These are phyloP conservation scores for Blastobotrys muscicola DNA, from an alignment of 805 yeast genomes.

Conservation along the genomic window DNA sequence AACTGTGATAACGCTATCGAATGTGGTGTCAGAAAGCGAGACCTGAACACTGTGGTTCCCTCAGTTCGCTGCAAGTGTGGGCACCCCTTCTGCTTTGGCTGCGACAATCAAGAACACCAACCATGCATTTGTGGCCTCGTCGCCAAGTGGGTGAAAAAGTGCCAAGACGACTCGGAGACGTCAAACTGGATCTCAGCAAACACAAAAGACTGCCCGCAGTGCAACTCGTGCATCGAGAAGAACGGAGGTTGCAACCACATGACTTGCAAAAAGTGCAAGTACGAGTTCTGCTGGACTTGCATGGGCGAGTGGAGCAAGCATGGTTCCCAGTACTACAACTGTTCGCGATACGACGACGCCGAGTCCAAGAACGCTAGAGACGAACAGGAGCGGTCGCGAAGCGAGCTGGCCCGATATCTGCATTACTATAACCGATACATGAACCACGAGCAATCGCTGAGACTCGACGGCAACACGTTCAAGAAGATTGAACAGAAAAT, in stretches of 20 bases:
- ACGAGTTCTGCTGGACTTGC: slow-evolving; percentile 91
- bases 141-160: slow-evolving; percentile 63
- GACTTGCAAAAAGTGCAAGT: slow-evolving; percentile 68
- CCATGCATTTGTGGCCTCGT: slow-evolving; percentile 77
- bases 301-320: slow-evolving; percentile 66
- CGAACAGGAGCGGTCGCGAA: slow-evolving; percentile 35
- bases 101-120: slow-evolving; percentile 66
- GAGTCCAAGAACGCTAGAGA: slow-evolving; percentile 33
- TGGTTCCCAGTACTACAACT: slow-evolving; percentile 52
- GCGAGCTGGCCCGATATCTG: slow-evolving; percentile 53
- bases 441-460: slow-evolving; percentile 67
- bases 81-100: slow-evolving; percentile 71
- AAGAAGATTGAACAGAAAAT: slow-evolving; percentile 55
- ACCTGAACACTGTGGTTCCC: slow-evolving; percentile 38
- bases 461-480: slow-evolving; percentile 57
- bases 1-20: slow-evolving; percentile 60
- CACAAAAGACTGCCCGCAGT: slow-evolving; percentile 80
- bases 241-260: slow-evolving; percentile 97
- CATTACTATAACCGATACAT: slow-evolving; percentile 67
- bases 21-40: slow-evolving; percentile 23
- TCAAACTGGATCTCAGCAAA: slow-evolving; percentile 77
- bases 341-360: slow-evolving; percentile 46
- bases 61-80: slow-evolving; percentile 56
- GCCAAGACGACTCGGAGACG: slow-evolving; percentile 82
- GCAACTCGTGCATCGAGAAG: slow-evolving; percentile 73